A percentile compares a stretch with the other conserved stretches of the same genome.
Conservation (phyloP, 805 yeast genomes). For the Barnettozyma sucrosica region DNA sequence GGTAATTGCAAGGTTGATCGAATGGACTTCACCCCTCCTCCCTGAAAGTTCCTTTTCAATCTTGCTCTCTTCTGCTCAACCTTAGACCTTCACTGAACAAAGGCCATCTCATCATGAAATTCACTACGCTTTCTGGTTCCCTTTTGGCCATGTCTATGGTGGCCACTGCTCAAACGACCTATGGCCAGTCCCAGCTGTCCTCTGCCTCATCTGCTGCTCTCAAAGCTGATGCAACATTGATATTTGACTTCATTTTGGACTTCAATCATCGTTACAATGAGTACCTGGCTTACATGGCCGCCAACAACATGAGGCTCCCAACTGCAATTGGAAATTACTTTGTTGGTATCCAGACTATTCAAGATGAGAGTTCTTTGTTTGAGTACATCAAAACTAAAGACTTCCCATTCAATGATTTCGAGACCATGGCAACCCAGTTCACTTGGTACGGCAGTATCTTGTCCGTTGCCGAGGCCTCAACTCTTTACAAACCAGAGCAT, state of each 20-base stretch:
- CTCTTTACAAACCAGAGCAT: slow-evolving; percentile 20
- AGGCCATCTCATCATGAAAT: background rate
- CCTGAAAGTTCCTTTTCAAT: background rate
- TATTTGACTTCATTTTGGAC: slow-evolving; percentile 20
- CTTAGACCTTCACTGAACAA: background rate
- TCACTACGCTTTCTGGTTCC: background rate
- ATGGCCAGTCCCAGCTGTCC: slow-evolving; percentile 7
- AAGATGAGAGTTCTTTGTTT: slow-evolving; percentile 23
- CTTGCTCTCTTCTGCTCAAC: background rate
- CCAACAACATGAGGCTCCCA: slow-evolving; percentile 28
- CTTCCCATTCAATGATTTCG: slow-evolving; percentile 34
- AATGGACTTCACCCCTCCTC: slow-evolving; percentile 6
- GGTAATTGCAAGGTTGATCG: slow-evolving; percentile 3
- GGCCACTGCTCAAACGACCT: slow-evolving; percentile 9
- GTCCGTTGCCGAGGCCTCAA: slow-evolving; percentile 15
- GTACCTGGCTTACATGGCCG: slow-evolving; percentile 20
- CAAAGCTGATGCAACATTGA: slow-evolving; percentile 15
- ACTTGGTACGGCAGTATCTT: slow-evolving; percentile 19
- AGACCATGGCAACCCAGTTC: slow-evolving; percentile 29
- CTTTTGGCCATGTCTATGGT: background rate
- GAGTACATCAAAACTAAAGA: slow-evolving; percentile 23
- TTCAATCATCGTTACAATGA: slow-evolving; percentile 14
- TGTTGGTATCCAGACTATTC: slow-evolving; percentile 25
- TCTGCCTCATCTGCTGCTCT: slow-evolving; percentile 22
- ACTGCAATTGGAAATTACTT: slow-evolving; percentile 30